Evolutionary conservation across 768 basidiomycete genomes (phyloP), one percentile per base, ranked within the genome.

Genomic region (Neoboletus brunneissimus): DNA sequence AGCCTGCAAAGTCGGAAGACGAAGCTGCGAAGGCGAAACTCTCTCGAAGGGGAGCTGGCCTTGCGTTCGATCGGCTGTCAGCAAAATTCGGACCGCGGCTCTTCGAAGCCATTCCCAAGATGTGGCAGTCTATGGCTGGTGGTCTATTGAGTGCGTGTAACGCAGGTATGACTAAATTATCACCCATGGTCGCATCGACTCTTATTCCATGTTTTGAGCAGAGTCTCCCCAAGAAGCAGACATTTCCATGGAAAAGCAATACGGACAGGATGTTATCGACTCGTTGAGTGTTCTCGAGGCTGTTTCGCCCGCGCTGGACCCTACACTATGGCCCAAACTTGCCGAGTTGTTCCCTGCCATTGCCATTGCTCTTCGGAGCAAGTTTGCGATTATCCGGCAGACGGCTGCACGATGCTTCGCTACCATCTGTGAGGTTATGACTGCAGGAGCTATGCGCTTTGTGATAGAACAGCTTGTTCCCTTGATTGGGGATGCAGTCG

Each of bases 91-190:
- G 90, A 0, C 68, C 83, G 2, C 74, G 73, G 15, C 75, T 98
- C 31, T 75, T 98, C 35, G 81, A 86, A 0, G 78, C 83, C 34
- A 84, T 98, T n/a, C 96, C 97, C 2, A 92, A 85, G 61, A 89
- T 98, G 81, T 98, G 96, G 95, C 86, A 89, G 48, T 93, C 90
- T 5, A 92, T 97, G 85, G 86, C 85, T 15, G 87, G 87, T 23
- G 87, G 90, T 23, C 69, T 97, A 37, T 63, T 88, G 44, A 83
- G 81, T 51, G 81, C 86, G 23, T 94, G 88, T 60, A 75, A 77
- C 41, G 69, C 79, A 35, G 85, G 94, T 94, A 69, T 43, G 83
- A 38, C 15, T 23, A 44, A 12, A n/a, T 38, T 41, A 42, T 57
- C 8, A 13, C 7, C 32, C 25, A 47, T 20, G 4, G 31, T 37